Evolutionary conservation across 495 filamentous ascomycete species (phyloP), one percentile per base, ranked within the genome.

Genomic region (Aspergillus taichungensis): DNA sequence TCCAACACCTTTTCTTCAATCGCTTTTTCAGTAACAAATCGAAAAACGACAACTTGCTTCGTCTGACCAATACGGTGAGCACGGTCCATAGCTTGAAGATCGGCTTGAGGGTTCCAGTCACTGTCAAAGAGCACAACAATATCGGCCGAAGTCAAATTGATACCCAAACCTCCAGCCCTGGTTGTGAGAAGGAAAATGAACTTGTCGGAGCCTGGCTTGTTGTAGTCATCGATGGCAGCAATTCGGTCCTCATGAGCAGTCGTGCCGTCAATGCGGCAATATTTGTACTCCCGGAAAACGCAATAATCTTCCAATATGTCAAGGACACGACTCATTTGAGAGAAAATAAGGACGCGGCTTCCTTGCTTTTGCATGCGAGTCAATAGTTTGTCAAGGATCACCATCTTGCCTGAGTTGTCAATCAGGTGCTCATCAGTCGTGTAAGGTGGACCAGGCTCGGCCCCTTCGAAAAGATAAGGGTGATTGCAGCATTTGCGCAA

Each of bases 231-330:
- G 49, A 99, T 99, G 6, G 89, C 92, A 9, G 86, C 79, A 58
- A 99, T 99, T 56, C 94, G 89, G 54, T 99, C 92, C 62, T 97
- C 94, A 53, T 99, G 94, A 1, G 92, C 92, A 2, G 94, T 99
- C 7, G 88, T 84, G 49, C 94, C 94, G 62, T 99, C 94, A 51
- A 99, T 99, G 57, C 94, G 86, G 66, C 91, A 96, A 63, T 99
- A 99, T 43, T 94, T 84, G 67, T 84, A 95, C 10, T 87, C 83
- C 12, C 94, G 73, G 72, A 97, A 92, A 30, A 96, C 88, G 53
- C 89, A 95, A 68, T 99, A 99, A 62, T 99, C 94, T 59, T 99
- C 94, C 24, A 99, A 72, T 37, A 99, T 97, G 58, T 99, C 94
- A 18, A 99, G 71, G 28, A 96, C 77, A 77, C 94, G 85, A 51